Evolutionary conservation across 2,329 filamentous ascomycete species (phyloP).

Genomic region (Fonsecaea pugnacius): DNA sequence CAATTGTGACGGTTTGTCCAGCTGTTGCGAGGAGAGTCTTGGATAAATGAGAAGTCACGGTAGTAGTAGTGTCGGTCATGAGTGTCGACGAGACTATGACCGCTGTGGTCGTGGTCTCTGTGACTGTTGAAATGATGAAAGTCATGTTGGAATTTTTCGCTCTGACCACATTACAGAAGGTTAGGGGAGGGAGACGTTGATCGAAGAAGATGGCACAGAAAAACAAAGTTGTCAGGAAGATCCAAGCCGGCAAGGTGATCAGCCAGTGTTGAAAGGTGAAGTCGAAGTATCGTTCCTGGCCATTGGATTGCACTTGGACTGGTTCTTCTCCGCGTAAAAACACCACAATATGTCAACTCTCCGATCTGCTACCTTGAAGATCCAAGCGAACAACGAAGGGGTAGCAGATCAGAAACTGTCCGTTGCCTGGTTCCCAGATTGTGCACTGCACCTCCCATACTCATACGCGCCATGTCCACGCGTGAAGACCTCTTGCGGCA

Average conservation of each 20-base stretch:
- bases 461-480: background rate
- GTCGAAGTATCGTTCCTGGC: background rate
- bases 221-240: background rate
- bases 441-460: background rate
- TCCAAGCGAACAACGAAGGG: background rate
- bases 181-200: background rate
- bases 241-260: background rate
- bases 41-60: constrained; percentile 24
- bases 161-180: background rate
- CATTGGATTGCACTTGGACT: background rate
- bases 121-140: constrained; percentile 18
- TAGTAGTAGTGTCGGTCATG: constrained; percentile 23
- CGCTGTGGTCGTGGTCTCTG: constrained; percentile 16
- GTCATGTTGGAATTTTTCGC: constrained; percentile 18
- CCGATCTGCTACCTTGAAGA: background rate
- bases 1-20: constrained; percentile 31
- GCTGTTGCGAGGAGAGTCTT: constrained; percentile 26
- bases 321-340: background rate
- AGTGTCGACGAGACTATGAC: constrained; percentile 15
- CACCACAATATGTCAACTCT: background rate
- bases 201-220: background rate
- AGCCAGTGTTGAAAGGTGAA: background rate
- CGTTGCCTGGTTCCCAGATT: background rate
- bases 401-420: background rate
- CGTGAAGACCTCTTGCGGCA: background rate